Conservation (phyloP, 139 green algal species). For the Auxenochlorella pyrenoidosa region DNA sequence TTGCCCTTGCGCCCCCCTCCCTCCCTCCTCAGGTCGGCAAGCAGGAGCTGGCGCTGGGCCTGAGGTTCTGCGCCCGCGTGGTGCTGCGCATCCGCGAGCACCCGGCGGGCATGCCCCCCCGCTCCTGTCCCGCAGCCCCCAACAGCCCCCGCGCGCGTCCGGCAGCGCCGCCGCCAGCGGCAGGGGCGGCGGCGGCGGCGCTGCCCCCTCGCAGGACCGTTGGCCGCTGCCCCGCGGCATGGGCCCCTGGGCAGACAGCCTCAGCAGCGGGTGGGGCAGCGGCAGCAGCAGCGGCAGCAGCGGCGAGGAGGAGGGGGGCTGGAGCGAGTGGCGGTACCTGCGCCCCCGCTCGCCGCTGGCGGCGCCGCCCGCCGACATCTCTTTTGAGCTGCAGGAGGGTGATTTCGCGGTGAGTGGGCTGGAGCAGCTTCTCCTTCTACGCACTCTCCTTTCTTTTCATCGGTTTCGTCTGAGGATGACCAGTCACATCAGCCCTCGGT, state of each 20-base stretch:
- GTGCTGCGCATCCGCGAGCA: slow-evolving; percentile 79
- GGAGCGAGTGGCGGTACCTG: neutral
- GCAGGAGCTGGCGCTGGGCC: slow-evolving; percentile 82
- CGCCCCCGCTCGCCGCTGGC: slow-evolving; percentile 30
- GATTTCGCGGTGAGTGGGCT: slow-evolving; percentile 68
- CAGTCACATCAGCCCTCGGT: too few species aligned
- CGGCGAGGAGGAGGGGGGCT: neutral
- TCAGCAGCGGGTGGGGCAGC: neutral
- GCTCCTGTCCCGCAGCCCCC: slow-evolving; percentile 12
- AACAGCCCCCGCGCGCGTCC: neutral
- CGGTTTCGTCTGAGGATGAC: neutral
- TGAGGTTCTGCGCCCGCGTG: slow-evolving; percentile 81
- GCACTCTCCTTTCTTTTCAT: neutral
- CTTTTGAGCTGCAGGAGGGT: slow-evolving; percentile 77
- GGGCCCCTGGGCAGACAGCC: neutral
- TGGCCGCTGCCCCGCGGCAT: neutral
- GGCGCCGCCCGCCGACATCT: slow-evolving; percentile 67
- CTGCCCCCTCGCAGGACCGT: neutral
- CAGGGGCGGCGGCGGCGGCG: neutral
- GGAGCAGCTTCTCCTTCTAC: neutral
- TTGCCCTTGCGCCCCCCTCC: neutral
- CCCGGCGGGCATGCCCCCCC: slow-evolving; percentile 13
- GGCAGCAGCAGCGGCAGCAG: neutral
- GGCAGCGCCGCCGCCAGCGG: neutral
- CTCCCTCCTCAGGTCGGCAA: slow-evolving; percentile 69